Base-by-base conservation (phyloP, 2,329 filamentous ascomycete species). In the Orbilia blumenaviensis region DNA sequence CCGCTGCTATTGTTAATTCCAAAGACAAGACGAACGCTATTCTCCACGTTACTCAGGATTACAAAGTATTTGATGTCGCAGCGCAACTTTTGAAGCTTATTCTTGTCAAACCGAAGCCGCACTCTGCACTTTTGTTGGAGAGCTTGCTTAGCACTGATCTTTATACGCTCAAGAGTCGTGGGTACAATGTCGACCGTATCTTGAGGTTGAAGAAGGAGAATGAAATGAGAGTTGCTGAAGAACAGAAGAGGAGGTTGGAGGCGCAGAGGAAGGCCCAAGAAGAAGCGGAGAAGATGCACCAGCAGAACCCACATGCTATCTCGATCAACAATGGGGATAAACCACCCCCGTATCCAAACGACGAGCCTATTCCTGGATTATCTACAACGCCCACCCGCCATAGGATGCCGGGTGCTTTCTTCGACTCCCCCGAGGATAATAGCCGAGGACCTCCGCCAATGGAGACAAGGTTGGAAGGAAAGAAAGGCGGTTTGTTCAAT, bases 151-250 rank as follows among this genome's bases (percentile, higher is more conserved):
- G 77, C 34, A 81, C 78, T 42, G 92, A 94, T 79, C 86, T 99
- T 23, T 88, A 91, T 52, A 90, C 94, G 61, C 84, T 99, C 42
- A 90, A 92, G 80, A 89, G 90, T 75, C 92, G 95, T 78, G 95
- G 95, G 1, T 98, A 97, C 85, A 98, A 99, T 79, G 95, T 99
- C 41, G 93, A 97, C 81, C 91, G 95, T 58, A 98, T 99, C 77
- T 86, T 99, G 21, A 89, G 92, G 38, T 91, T 91, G 64, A 96
- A 96, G 84, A 77, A 77, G 27, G 93, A 91, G 18, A 92, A 92
- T 1, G 93, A 98, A 82, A 92, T 92, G 4, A 89, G 92, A 62
- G 89, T 98, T 78, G 93, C 93, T 0, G 94, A 97, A 81, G 91
- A 92, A 80, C 89, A 93, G 81, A 88, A 92, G 56, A 89, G 91